Base-by-base conservation (phyloP, 345 rosid genomes). In the Ricinus communis region DNA sequence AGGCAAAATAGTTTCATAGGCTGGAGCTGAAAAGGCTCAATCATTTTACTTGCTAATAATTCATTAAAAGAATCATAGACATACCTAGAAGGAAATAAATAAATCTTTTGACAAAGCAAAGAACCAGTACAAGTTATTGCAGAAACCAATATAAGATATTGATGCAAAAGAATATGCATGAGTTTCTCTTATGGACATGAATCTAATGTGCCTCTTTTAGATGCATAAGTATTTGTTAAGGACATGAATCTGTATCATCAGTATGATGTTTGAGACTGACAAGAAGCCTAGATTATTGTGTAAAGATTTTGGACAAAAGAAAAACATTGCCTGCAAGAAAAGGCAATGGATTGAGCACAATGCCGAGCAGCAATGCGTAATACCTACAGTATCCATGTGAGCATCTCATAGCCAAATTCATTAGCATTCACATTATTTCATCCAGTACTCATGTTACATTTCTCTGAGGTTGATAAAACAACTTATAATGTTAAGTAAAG, bases 381-480 rank as follows among this genome's bases (percentile, higher is more conserved):
- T 12, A n/a, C 2, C 28, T 40, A 36, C 14, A 63, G 65, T n/a
- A 57, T 62, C n/a, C 47, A 73, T 14, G 11, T 15, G 21, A 69
- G 60, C 72, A 74, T 77, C 24, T 5, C 24, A 56, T 68, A 62
- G 38, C 58, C 66, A 66, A 65, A 43, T 46, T 45, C 70, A 94
- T 85, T 75, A 90, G 93, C 87, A 25, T 62, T 47, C 50, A 80
- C 69, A 71, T 65, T 65, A 67, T 49, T 51, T 76, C 76, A 15
- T 36, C 41, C 47, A 66, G 31, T 22, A 12, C 24, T 5, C 30
- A 12, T 2, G 30, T 28, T 31, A 16, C 50, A 33, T 53, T 66
- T 66, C 16, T 50, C 22, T 56, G 64, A 30, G 40, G 56, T 25
- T 41, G 14, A 69, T 53, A 41, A 28, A 62, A 22, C 24, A 53